phyloP scores from a whole-genome alignment of 2,329 filamentous ascomycete genomes.

The Drechmeria coniospora region DNA sequence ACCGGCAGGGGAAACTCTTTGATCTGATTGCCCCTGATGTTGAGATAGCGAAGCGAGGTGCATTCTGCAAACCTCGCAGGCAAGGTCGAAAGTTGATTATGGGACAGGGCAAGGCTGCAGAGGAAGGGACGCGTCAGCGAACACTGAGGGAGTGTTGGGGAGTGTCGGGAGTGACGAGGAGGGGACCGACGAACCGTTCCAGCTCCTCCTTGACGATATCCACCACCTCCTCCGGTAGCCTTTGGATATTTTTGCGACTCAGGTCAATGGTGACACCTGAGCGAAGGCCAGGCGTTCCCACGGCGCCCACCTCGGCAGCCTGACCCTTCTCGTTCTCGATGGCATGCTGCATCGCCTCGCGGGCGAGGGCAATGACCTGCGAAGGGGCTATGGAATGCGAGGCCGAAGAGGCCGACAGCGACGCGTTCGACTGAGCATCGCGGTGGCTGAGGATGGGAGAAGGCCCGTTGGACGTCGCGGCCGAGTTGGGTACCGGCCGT shows the following conservation, averaged over 20 bases:
- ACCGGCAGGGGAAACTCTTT: conserved; percentile 44
- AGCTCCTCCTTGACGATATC: conserved; percentile 60
- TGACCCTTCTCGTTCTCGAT: conserved; percentile 52
- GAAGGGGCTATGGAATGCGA: conserved; percentile 39
- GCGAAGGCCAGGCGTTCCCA: conserved; percentile 42
- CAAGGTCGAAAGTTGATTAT: conserved; percentile 58
- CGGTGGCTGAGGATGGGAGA: conserved; percentile 31
- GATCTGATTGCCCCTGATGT: conserved; percentile 63
- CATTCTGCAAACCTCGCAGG: conserved; percentile 60
- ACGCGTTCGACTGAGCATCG: conserved; percentile 29
- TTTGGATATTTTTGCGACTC: conserved; percentile 58
- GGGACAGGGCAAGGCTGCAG: conserved; percentile 59
- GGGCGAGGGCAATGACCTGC: conserved; percentile 50
- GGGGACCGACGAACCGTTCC: conserved; percentile 40
- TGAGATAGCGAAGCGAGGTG: conserved; percentile 63
- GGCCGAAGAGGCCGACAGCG: conserved; percentile 32
- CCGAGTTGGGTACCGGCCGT: conserved; percentile 22
- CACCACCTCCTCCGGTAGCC: conserved; percentile 57
- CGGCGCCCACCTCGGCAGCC: conserved; percentile 41
- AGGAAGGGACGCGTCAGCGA: conserved; percentile 7
- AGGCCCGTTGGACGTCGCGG: conserved; percentile 23
- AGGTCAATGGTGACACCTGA: conserved; percentile 66
- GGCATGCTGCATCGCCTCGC: conserved; percentile 52
- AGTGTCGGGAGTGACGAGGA: conserved; percentile 1
- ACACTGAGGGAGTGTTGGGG: conserved; percentile 1